phyloP scores from a whole-genome alignment of 208 protist genomes.

The Leishmania gerbilli region DNA sequence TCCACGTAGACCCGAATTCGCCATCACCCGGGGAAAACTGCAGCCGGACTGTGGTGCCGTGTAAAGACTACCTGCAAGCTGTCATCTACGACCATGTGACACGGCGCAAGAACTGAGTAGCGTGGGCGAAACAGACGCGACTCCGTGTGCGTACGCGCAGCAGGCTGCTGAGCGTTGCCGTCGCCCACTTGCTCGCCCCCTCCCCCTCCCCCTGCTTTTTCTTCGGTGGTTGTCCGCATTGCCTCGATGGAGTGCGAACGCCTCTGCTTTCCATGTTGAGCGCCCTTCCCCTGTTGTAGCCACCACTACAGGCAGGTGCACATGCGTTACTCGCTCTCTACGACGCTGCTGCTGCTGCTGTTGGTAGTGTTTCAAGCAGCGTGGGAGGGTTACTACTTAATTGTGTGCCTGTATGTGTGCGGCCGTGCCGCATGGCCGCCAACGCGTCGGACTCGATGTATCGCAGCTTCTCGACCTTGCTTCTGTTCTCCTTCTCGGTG shows the following conservation, averaged over 20 bases:
- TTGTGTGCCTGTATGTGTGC: not conserved
- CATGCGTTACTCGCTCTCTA: not conserved
- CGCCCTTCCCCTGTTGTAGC: conserved; percentile 6
- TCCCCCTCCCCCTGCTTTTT: not conserved
- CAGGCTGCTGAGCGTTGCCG: not conserved
- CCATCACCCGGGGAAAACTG: conserved; percentile 93
- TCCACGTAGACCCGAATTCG: conserved; percentile 96
- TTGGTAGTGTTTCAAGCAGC: not conserved
- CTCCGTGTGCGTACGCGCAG: not conserved
- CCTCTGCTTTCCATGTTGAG: not conserved
- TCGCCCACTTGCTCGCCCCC: not conserved
- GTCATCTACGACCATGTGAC: conserved; percentile 93
- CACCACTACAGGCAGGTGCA: not conserved
- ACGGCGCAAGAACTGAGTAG: conserved; percentile 85
- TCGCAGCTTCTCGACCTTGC: not conserved
- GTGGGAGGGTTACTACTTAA: not conserved
- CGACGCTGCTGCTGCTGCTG: not conserved
- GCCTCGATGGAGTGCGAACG: not conserved
- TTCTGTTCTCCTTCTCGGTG: not conserved
- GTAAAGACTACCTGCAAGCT: conserved; percentile 96
- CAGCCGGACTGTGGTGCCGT: conserved; percentile 90
- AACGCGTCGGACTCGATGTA: not conserved
- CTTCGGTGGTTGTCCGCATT: not conserved
- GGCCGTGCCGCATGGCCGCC: not conserved
- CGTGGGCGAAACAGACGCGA: not conserved